Conservation (phyloP, 805 yeast genomes). For the Phaffomyces opuntiae region DNA sequence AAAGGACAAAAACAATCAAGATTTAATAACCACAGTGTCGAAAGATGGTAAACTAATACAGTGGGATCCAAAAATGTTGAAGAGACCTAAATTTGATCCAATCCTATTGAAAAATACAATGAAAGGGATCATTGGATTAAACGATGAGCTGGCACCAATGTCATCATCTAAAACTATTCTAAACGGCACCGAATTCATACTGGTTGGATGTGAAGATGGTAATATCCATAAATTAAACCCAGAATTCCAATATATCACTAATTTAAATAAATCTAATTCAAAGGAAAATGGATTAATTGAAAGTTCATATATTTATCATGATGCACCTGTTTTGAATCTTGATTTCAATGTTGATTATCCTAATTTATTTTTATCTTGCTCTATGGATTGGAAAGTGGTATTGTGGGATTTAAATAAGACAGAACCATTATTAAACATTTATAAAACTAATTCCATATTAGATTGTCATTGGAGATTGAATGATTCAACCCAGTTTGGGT, state of each 20-base stretch:
- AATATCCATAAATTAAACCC: constrained; percentile 22
- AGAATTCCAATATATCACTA: constrained; percentile 17
- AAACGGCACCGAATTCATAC: too few species aligned
- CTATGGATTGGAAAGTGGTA: constrained; percentile 27
- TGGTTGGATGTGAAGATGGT: constrained; percentile 29
- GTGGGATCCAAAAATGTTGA: constrained; percentile 24
- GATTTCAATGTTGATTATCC: constrained; percentile 11
- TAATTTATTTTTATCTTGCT: constrained; percentile 21
- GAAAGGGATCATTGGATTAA: constrained; percentile 7
- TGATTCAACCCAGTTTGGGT: constrained; percentile 23
- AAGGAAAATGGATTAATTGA: constrained; percentile 10
- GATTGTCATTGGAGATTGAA: constrained; percentile 23
- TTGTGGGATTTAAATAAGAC: constrained; percentile 21
- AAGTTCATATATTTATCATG: constrained; percentile 19
- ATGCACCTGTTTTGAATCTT: constrained; percentile 22
- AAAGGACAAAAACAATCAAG: constrained; percentile 7
- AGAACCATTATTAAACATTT: constrained; percentile 17
- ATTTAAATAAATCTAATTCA: constrained; percentile 1
- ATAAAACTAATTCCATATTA: constrained; percentile 22
- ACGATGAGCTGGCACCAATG: constrained; percentile 27
- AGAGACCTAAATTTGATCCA: constrained; percentile 18
- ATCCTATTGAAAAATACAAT: constrained; percentile 20
- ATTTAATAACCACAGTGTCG: constrained; percentile 20
- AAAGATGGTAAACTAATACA: constrained; percentile 26
- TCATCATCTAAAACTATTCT: constrained; percentile 2